Conservation (phyloP, 208 protist genomes). For the Leishmania gerbilli region DNA sequence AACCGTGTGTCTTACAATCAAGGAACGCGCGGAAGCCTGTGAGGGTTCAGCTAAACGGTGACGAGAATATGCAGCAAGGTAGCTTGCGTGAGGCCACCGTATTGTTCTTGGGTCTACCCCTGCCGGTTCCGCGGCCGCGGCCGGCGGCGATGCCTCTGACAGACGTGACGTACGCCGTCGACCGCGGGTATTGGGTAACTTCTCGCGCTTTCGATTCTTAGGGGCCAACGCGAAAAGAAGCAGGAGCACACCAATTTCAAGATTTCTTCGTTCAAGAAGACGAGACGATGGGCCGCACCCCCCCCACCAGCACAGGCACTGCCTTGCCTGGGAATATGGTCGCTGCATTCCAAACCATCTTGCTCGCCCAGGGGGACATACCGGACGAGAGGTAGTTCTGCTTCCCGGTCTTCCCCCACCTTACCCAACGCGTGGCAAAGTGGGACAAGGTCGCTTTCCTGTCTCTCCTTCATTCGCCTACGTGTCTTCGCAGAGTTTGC, state of each 20-base stretch:
- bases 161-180: background rate
- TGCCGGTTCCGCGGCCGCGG: background rate
- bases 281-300: conserved; percentile 22
- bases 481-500: conserved; percentile 22
- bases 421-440: conserved; percentile 32
- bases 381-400: conserved; percentile 38
- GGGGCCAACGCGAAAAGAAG: conserved; percentile 77
- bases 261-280: conserved; percentile 39
- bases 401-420: conserved; percentile 16
- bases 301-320: conserved; percentile 34
- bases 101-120: background rate
- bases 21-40: conserved; percentile 29
- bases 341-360: conserved; percentile 32
- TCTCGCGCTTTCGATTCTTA: conserved; percentile 30
- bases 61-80: conserved; percentile 53
- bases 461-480: conserved; percentile 7
- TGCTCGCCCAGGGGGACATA: conserved; percentile 72
- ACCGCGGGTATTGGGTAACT: no score
- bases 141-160: background rate
- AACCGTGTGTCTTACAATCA: conserved; percentile 53
- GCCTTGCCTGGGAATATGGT: conserved; percentile 19
- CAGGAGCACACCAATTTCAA: conserved; percentile 49
- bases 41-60: conserved; percentile 35
- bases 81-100: conserved; percentile 32
- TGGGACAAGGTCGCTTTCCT: conserved; percentile 21